Conservation (phyloP, 2,329 filamentous ascomycete genomes). For the Akanthomyces dipterigenus region DNA sequence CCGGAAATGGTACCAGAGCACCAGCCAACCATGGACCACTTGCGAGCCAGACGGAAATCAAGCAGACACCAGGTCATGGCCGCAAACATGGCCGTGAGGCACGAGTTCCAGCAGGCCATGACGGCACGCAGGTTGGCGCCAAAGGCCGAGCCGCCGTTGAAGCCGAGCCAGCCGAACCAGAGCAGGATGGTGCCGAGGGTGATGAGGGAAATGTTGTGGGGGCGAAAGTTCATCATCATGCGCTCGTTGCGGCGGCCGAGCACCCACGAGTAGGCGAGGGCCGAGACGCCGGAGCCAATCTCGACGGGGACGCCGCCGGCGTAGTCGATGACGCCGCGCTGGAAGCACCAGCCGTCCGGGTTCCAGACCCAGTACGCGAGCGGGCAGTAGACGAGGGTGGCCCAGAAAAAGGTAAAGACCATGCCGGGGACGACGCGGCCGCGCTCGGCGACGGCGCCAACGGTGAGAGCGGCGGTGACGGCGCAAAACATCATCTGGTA, state of each 20-base stretch:
- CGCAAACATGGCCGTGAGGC: constrained; percentile 85
- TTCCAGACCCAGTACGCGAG: constrained; percentile 97
- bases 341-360: constrained; percentile 83
- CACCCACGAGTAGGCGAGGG: constrained; percentile 90
- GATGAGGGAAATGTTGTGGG: constrained; percentile 97
- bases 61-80: constrained; percentile 92
- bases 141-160: constrained; percentile 94
- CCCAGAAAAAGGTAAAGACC: constrained; percentile 96
- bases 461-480: constrained; percentile 84
- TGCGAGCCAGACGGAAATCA: constrained; percentile 87
- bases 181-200: constrained; percentile 91
- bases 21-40: constrained; percentile 80
- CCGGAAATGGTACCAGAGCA: constrained; percentile 66
- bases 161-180: constrained; percentile 98
- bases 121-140: constrained; percentile 89
- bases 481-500: constrained; percentile 99
- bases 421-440: constrained; percentile 88
- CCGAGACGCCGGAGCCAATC: constrained; percentile 88
- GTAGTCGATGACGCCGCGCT: constrained; percentile 90
- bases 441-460: constrained; percentile 89
- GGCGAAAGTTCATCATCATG: constrained; percentile 99
- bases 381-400: constrained; percentile 94
- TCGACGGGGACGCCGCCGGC: constrained; percentile 96
- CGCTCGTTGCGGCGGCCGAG: constrained; percentile 94
- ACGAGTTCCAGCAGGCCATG: constrained; percentile 98